Conservation (phyloP, 2,329 filamentous ascomycete genomes). For the Daldinia sp. region DNA sequence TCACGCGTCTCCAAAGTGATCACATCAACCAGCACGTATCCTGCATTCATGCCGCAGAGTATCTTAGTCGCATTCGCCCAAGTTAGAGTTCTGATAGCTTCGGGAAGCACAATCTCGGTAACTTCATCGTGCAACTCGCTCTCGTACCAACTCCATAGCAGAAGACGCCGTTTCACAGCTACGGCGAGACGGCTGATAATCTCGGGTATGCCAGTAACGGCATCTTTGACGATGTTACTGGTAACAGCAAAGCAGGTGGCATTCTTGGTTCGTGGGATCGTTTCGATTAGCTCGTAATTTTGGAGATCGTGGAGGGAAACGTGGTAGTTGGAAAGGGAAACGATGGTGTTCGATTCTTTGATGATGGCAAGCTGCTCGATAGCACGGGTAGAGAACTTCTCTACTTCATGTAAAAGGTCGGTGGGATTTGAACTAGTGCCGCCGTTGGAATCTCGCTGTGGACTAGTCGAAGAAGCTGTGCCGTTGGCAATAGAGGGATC, state of each 20-base stretch:
- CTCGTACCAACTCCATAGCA: constrained; percentile 96
- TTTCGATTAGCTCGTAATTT: constrained; percentile 82
- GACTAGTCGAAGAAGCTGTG: constrained; percentile 27
- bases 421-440: constrained; percentile 62
- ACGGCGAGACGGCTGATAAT: constrained; percentile 93
- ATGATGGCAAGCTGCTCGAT: constrained; percentile 95
- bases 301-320: constrained; percentile 90
- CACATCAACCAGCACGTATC: constrained; percentile 89
- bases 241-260: constrained; percentile 91
- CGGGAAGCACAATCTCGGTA: constrained; percentile 79
- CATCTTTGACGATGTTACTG: constrained; percentile 93
- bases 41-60: constrained; percentile 88
- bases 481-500: constrained; percentile 48
- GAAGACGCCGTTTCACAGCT: constrained; percentile 86
- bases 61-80: constrained; percentile 90
- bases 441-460: constrained; percentile 40
- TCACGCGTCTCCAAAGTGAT: constrained; percentile 77
- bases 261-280: constrained; percentile 82
- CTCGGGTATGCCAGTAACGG: constrained; percentile 84
- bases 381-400: constrained; percentile 89
- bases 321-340: constrained; percentile 89
- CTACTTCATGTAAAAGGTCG: constrained; percentile 88
- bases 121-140: constrained; percentile 82
- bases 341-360: constrained; percentile 90
- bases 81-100: constrained; percentile 85